phyloP scores from a whole-genome alignment of 352 stramenopile species.

The Poterioochromonas sp. region DNA sequence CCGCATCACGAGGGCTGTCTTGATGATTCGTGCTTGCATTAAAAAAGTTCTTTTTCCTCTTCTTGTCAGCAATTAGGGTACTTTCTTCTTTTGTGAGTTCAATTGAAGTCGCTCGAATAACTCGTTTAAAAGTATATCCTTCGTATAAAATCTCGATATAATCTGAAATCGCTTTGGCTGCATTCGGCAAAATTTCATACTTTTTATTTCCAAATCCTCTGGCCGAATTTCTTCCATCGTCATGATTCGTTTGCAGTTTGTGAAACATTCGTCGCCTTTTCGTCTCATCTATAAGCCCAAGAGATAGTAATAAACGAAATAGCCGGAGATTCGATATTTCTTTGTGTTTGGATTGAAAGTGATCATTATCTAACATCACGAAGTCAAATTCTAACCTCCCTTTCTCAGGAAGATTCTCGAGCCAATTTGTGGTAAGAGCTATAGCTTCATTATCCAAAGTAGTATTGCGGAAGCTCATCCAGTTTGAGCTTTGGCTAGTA shows the following conservation, averaged over 20 bases:
- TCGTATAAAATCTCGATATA: not conserved
- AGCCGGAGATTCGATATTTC: not conserved
- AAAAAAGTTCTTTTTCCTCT: not conserved
- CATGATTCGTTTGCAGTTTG: not conserved
- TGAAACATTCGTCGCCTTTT: not conserved
- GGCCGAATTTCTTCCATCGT: not conserved
- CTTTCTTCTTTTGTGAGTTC: not conserved
- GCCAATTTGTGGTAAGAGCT: not conserved
- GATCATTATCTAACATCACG: not conserved
- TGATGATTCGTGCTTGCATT: too few species aligned
- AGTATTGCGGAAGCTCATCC: not conserved
- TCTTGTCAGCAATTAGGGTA: not conserved
- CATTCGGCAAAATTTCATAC: not conserved
- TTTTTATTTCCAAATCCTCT: not conserved
- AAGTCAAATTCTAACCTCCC: constrained; percentile 19
- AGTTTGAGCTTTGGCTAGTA: not conserved
- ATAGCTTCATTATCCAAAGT: not conserved
- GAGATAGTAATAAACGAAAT: not conserved
- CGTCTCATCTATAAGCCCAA: not conserved
- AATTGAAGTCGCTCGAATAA: not conserved
- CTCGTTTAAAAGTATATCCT: not conserved
- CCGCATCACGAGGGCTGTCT: not conserved
- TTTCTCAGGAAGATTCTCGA: not conserved
- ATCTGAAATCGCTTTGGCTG: not conserved
- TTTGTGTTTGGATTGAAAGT: not conserved